Evolutionary conservation across 2,329 filamentous ascomycete genomes (phyloP), one percentile per base, ranked within the genome.

Genomic region (Amauroascus niger): DNA sequence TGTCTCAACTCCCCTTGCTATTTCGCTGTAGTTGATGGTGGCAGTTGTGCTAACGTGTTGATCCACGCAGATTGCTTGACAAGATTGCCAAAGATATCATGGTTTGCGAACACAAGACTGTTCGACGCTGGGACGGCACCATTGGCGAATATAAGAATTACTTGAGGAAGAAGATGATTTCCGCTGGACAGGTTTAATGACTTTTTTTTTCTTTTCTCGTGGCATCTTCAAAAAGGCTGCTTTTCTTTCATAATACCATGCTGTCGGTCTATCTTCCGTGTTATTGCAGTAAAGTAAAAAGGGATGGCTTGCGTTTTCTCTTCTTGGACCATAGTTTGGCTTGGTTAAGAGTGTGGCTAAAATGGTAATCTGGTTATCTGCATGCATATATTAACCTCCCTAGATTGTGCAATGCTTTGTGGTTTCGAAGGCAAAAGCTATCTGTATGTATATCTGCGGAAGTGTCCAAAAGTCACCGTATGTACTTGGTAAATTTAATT

Each of bases 71-170:
- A 79, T 79, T 98, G 66, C 83, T 98, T 61, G 93, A 98, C 82
- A 96, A 95, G 80, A 97, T 98, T 71, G 93, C 93, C 64, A 98
- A 98, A 81, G 88, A 98, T 73, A 98, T 98, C 73, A 83, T 98
- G 76, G 93, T 98, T 54, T 98, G 94, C 74, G 93, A 98, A 77
- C 89, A 98, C 83, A 89, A 90, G 80, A 90, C 89, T 13, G 89
- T 97, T 64, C 83, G 80, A 64, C 75, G 82, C 65, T 98, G 93
- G 93, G 84, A 91, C 59, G 91, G 91, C 64, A 76, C 74, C 60
- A 98, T 98, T 67, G 85, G 84, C 63, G 84, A 89, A 57, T 98
- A 98, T 87, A 98, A 98, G 87, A 87, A 94, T 76, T 83, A 96
- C 75, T 81, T 98, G 67, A 85, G 91, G 70, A 97, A 97, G 84